Evolutionary conservation across 2,329 filamentous ascomycete genomes (phyloP).

Genomic region (Alternaria burnsii): DNA sequence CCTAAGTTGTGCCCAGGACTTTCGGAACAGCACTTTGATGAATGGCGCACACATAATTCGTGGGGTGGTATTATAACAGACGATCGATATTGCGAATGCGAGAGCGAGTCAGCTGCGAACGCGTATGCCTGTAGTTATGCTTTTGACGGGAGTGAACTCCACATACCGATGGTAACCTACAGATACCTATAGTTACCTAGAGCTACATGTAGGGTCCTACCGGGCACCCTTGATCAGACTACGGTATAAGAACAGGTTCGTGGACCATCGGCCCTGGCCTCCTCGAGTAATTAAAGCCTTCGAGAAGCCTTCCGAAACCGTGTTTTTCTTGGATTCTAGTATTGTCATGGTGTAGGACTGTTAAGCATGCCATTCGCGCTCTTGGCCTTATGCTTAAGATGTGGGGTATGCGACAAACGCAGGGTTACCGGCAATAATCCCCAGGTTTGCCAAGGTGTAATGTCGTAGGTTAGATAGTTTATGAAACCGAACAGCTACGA

Average conservation of each 20-base stretch:
- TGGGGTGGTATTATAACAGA: constrained; percentile 24
- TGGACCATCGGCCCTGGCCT: constrained; percentile 38
- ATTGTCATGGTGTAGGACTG: constrained; percentile 22
- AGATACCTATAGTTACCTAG: constrained; percentile 3
- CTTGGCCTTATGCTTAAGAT: constrained; percentile 23
- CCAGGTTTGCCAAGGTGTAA: constrained; percentile 5
- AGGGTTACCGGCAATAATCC: constrained; percentile 25
- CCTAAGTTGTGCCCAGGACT: constrained; percentile 1
- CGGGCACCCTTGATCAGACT: constrained; percentile 23
- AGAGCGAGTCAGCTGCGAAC: constrained; percentile 22
- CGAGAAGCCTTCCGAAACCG: constrained; percentile 37
- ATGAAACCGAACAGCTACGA: not conserved
- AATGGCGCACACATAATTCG: constrained; percentile 25
- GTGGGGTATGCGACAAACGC: constrained; percentile 25
- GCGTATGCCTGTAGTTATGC: constrained; percentile 23
- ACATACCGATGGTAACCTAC: constrained; percentile 12
- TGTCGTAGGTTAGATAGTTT: constrained; percentile 5
- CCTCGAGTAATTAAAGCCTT: constrained; percentile 31
- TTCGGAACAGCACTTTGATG: not conserved
- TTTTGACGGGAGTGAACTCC: constrained; percentile 28
- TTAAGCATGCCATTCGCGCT: constrained; percentile 29
- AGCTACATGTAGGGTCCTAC: not conserved
- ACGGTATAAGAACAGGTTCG: constrained; percentile 34
- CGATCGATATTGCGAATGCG: constrained; percentile 22
- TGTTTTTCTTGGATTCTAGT: constrained; percentile 22